Evolutionary conservation across 2,329 filamentous ascomycete species (phyloP), one percentile per base, ranked within the genome.

Genomic region (Neofusicoccum ribis): DNA sequence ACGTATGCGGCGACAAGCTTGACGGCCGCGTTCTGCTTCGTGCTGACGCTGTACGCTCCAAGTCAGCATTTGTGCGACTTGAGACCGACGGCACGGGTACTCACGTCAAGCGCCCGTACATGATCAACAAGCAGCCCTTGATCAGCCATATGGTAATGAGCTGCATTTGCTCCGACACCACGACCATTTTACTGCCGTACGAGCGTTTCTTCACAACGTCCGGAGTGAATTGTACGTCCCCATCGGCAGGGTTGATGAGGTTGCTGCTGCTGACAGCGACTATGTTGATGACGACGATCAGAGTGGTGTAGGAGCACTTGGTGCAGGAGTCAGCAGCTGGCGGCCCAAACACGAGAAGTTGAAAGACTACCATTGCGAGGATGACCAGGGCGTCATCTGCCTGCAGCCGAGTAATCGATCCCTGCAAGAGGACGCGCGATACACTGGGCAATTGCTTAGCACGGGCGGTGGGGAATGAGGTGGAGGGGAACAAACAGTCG

Each of bases 111-210:
- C 82, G 80, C 37, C 76, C 73, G 72, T 86, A 86, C 50, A 86
- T 83, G 44, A 84, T 75, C 68, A 86, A 73, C 72, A 86, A 79
- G 69, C 83, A 85, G 27, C 80, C 75, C 68, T 86, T 87, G 68
- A 84, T 77, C 15, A 79, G 72, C 83, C 84, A 87, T 3, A 83
- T 78, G 1, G 80, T 81, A 1, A 80, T 73, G 46, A 84, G 76
- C 68, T 84, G 84, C 69, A 82, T 83, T 65, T 85, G 79, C 68
- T 86, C 85, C 14, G 83, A 80, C 0, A 82, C 81, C 62, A 86
- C 74, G 1, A 84, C 82, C 70, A 85, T 79, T 68, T 85, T 85
- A 69, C 83, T 85, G n/a, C 85, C 85, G 56, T 78, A 81, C 4
- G 84, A 74, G 14, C 83, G 81, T 34, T 71, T 68, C 0, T 73